These are phyloP conservation scores for Aquanectria penicillioides DNA, from an alignment of 2,329 filamentous ascomycete genomes.

Conservation along the genomic window DNA sequence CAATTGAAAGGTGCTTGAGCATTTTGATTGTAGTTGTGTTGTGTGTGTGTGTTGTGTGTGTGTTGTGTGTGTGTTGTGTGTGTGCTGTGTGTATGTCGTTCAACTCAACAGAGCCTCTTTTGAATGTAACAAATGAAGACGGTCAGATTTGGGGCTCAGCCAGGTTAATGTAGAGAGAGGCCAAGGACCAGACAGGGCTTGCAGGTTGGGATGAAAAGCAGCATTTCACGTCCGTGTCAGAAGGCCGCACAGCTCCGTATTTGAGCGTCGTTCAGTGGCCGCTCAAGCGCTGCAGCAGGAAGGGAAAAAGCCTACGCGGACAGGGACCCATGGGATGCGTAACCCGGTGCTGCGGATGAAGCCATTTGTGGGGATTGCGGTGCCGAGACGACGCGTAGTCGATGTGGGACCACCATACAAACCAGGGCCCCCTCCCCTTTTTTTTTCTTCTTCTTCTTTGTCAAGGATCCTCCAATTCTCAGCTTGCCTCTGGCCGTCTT, in stretches of 20 bases:
- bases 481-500: too few relatives aligned
- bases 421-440: constrained; percentile 8
- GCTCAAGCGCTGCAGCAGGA: not conserved
- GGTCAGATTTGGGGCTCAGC: too few relatives aligned
- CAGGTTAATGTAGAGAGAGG: too few relatives aligned
- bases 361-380: constrained; percentile 19
- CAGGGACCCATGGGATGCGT: constrained; percentile 9
- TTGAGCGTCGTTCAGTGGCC: too few relatives aligned
- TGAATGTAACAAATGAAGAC: too few relatives aligned
- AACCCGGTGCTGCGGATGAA: constrained; percentile 18
- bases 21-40: constrained; percentile 1
- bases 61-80: too few relatives aligned
- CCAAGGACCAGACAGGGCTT: too few relatives aligned
- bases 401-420: constrained; percentile 5
- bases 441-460: not conserved
- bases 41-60: not conserved
- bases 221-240: too few relatives aligned
- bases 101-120: too few relatives aligned
- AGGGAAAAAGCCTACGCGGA: constrained; percentile 6
- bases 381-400: not conserved
- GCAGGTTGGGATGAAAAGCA: not conserved
- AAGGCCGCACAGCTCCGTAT: too few relatives aligned
- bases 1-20: constrained; percentile 16
- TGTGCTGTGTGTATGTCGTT: too few relatives aligned
- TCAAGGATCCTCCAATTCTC: too few relatives aligned